These are phyloP conservation scores for Elaeis oleifera DNA, from an alignment of 202 grass and related monocot species.

Conservation along the genomic window DNA sequence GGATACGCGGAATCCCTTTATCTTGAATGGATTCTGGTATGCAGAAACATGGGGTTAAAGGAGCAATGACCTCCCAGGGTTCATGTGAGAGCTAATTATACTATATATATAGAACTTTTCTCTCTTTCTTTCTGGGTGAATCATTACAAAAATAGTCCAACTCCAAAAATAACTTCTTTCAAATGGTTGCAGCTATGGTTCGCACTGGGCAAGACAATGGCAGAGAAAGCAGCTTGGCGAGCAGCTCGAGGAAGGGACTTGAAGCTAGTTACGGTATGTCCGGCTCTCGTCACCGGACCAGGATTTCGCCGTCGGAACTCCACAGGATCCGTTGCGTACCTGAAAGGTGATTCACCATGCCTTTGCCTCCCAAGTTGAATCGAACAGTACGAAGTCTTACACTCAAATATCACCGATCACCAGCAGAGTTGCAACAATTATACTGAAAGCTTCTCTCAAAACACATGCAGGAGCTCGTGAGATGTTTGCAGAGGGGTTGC, in stretches of 20 bases:
- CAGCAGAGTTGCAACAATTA: no score
- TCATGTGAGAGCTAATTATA: no score
- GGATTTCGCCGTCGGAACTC: conserved; percentile 81
- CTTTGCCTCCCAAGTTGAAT: background rate
- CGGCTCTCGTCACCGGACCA: conserved; percentile 68
- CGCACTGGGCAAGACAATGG: conserved; percentile 84
- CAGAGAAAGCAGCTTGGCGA: conserved; percentile 88
- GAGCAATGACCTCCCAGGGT: no score
- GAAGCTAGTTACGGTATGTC: conserved; percentile 80
- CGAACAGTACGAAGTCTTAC: background rate
- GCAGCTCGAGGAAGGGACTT: conserved; percentile 75
- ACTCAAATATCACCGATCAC: no score
- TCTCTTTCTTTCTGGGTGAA: no score
- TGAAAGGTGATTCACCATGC: conserved; percentile 48
- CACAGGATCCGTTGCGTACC: conserved; percentile 81
- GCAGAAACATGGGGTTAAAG: no score
- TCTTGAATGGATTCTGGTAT: no score
- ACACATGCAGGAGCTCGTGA: conserved; percentile 35
- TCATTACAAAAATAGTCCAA: background rate
- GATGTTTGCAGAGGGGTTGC: conserved; percentile 12
- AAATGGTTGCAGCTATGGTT: conserved; percentile 62
- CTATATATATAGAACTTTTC: no score
- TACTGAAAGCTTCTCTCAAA: no score
- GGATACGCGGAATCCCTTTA: no score
- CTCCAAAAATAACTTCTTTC: background rate